Evolutionary conservation across 352 stramenopile species (phyloP).

Genomic region (Poterioochromonas sp.): DNA sequence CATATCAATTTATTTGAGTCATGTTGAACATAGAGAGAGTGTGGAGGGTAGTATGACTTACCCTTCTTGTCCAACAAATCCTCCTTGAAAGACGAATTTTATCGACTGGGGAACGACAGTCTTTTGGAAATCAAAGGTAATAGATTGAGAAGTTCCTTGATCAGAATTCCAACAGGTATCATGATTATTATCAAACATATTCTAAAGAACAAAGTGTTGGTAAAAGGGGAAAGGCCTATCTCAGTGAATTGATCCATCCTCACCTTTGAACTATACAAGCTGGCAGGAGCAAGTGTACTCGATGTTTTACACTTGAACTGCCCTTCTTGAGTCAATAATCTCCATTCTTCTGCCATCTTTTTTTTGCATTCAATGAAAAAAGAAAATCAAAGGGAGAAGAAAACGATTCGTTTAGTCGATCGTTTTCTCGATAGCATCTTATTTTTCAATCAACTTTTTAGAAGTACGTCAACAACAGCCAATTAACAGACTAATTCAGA

Average conservation of each 20-base stretch:
- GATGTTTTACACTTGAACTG: not conserved
- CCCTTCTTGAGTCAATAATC: not conserved
- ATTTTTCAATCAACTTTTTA: too few relatives aligned
- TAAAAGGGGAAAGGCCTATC: not conserved
- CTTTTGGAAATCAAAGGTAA: not conserved
- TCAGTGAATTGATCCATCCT: not conserved
- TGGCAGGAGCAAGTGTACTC: not conserved
- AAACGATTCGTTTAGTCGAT: too few relatives aligned
- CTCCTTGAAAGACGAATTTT: not conserved
- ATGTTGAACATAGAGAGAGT: not conserved
- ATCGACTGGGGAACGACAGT: not conserved
- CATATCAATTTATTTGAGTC: too few relatives aligned
- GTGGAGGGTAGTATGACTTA: not conserved
- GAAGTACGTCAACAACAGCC: too few relatives aligned
- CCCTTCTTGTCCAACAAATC: conserved; percentile 17
- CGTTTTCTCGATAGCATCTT: too few relatives aligned
- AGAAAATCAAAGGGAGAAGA: too few relatives aligned
- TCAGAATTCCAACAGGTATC: conserved; percentile 21
- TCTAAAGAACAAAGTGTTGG: not conserved
- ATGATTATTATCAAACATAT: conserved; percentile 5
- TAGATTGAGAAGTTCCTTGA: not conserved
- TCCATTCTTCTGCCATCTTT: not conserved
- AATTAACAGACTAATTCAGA: too few relatives aligned
- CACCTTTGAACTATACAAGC: not conserved
- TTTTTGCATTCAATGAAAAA: too few relatives aligned